phyloP scores from a whole-genome alignment of 208 protist species.

The Wallacemonas sp. region DNA sequence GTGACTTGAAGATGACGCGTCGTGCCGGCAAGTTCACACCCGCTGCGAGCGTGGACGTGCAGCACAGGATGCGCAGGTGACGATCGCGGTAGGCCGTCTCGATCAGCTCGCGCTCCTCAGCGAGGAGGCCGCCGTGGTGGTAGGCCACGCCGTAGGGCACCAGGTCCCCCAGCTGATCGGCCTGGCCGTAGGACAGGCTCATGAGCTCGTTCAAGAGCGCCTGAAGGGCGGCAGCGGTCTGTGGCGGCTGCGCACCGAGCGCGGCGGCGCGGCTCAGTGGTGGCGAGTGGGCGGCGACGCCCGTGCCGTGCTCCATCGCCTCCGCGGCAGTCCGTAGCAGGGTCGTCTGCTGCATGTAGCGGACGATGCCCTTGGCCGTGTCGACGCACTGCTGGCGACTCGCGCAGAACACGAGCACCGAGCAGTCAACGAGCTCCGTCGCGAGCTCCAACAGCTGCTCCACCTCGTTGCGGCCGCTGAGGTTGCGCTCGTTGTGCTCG shows the following conservation, averaged over 20 bases:
- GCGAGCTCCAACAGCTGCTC: conserved; percentile 62
- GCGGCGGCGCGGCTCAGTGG: conserved; percentile 13
- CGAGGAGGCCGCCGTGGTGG: conserved; percentile 87
- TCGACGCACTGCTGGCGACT: conserved; percentile 77
- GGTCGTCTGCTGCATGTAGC: conserved; percentile 19
- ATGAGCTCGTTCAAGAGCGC: conserved; percentile 48
- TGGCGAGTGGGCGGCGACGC: conserved; percentile 1
- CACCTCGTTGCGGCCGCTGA: conserved; percentile 28
- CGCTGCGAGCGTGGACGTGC: conserved; percentile 92
- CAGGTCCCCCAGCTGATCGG: conserved; percentile 46
- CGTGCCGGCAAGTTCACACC: conserved; percentile 93
- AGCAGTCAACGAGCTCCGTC: conserved; percentile 59
- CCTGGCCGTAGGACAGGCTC: conserved; percentile 36
- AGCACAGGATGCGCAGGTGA: conserved; percentile 82
- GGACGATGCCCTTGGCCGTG: conserved; percentile 64
- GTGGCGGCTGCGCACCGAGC: conserved; percentile 16
- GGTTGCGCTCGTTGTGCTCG: conserved; percentile 40
- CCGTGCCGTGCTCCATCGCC: background rate
- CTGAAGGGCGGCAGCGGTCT: conserved; percentile 19
- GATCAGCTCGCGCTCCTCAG: conserved; percentile 81
- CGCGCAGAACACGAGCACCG: conserved; percentile 86
- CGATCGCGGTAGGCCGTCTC: conserved; percentile 77
- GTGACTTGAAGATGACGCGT: conserved; percentile 85
- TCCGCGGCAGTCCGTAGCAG: background rate
- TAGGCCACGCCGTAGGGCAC: conserved; percentile 82